Evolutionary conservation across 2,329 filamentous ascomycete genomes (phyloP), one percentile per base, ranked within the genome.

Genomic region (Colletotrichum caudatum): DNA sequence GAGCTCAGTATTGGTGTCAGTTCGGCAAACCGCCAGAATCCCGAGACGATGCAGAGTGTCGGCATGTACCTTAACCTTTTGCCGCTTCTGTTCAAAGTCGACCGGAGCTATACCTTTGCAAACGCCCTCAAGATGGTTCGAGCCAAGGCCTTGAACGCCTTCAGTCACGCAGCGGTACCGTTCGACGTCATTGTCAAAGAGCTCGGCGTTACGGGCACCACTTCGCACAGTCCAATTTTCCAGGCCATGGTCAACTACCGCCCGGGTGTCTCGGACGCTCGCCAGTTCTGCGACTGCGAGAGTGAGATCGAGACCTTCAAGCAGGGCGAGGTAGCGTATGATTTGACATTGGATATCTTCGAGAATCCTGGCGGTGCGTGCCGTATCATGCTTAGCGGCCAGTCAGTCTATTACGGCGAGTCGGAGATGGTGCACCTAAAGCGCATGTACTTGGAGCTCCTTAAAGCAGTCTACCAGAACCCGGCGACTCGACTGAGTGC

Each of bases 41-140:
- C 66, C 16, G 71, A 78, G 1, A 61, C 79, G 1, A 69, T 76
- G n/a, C 65, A 74, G 1, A 85, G 76, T 9, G 74, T 89, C 3
- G 87, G 87, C 2, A 75, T 82, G 48, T 84, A 84, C 39, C 68
- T 88, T 1, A 88, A 89, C 69, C 74, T 88, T 0, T 76, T 89
- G 0, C 81, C 87, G 2, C 62, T 88, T 1, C 79, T 79, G 0
- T 82, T 87, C 68, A 75, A 75, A n/a, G 76, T 35, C 35, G 6
- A 20, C 20, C 46, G 11, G 1, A 65, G 5, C 20, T 11, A 50
- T 3, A 65, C 26, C 18, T 65, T 57, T 5, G 35, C 23, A 4
- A 26, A 58, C 8, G 29, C 37, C 1, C 39, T 65, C 9, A 23
- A 26, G 41, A 11, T 37, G 33, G 33, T 58, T 14, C 63, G 53